These are phyloP conservation scores for Symbiodinium natans DNA, from an alignment of 73 alveolate species.

Conservation along the genomic window DNA sequence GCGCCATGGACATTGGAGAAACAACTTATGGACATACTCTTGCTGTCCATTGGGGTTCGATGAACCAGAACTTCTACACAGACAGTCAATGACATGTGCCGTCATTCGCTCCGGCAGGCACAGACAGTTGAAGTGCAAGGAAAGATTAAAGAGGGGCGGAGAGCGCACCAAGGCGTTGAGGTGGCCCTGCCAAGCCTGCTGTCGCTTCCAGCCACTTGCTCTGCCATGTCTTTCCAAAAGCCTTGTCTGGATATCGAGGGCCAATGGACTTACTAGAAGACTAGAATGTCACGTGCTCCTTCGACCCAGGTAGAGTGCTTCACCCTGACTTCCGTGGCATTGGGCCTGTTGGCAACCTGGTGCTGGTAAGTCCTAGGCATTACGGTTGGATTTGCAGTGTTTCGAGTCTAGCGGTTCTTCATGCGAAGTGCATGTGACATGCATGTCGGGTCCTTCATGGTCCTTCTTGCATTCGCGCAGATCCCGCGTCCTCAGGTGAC, in stretches of 20 bases:
- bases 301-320: constrained; percentile 52
- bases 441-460: no score
- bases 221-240: not conserved
- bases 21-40: not conserved
- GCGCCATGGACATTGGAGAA: not conserved
- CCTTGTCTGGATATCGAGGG: no score
- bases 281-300: not conserved
- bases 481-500: not conserved
- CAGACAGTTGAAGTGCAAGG: no score
- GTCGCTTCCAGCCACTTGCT: constrained; percentile 58
- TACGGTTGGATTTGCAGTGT: not conserved
- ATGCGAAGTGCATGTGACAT: not conserved
- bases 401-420: no score
- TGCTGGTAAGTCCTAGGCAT: not conserved
- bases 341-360: constrained; percentile 64
- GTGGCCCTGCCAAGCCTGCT: constrained; percentile 34
- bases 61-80: no score
- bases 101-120: no score
- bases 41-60: not conserved
- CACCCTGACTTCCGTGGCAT: constrained; percentile 71
- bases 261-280: no score
- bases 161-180: constrained; percentile 23
- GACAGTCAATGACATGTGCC: no score
- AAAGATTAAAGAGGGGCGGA: no score
- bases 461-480: no score